A percentile compares a stretch with the other conserved stretches of the same genome.
phyloP scores from a whole-genome alignment of 1,284 basidiomycete genomes.

The Polyporus tsugae region DNA sequence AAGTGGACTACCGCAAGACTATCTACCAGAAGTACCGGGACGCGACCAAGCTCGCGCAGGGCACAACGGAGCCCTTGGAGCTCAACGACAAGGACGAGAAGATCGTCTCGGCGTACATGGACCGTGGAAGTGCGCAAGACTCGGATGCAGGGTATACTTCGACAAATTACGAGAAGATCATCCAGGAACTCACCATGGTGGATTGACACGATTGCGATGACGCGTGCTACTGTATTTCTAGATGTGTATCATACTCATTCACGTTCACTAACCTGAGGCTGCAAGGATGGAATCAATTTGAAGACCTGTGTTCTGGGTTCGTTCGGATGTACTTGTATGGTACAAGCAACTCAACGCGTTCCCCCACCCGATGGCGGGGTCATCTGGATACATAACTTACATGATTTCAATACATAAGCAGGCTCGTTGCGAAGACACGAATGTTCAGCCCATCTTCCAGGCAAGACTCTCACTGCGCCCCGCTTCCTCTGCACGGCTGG shows the following conservation, averaged over 20 bases:
- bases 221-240: background rate
- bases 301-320: background rate
- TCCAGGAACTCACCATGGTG: conserved; percentile 32
- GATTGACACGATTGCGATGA: conserved; percentile 19
- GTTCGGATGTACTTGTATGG: background rate
- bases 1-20: conserved; percentile 58
- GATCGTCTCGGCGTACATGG: conserved; percentile 47
- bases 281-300: background rate
- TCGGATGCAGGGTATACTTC: conserved; percentile 44
- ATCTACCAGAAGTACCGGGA: conserved; percentile 55
- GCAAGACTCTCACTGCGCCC: background rate
- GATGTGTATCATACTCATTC: background rate
- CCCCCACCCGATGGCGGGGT: background rate
- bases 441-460: background rate
- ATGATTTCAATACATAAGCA: background rate
- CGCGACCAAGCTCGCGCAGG: conserved; percentile 58
- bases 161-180: conserved; percentile 50
- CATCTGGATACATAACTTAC: background rate
- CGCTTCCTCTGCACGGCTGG: background rate
- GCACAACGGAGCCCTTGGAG: conserved; percentile 47
- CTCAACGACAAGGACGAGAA: conserved; percentile 50
- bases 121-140: conserved; percentile 44
- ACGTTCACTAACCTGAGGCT: background rate
- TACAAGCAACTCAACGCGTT: no score
- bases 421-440: background rate